Conservation (phyloP, 2,329 filamentous ascomycete species). For the Xylaria sp. region DNA sequence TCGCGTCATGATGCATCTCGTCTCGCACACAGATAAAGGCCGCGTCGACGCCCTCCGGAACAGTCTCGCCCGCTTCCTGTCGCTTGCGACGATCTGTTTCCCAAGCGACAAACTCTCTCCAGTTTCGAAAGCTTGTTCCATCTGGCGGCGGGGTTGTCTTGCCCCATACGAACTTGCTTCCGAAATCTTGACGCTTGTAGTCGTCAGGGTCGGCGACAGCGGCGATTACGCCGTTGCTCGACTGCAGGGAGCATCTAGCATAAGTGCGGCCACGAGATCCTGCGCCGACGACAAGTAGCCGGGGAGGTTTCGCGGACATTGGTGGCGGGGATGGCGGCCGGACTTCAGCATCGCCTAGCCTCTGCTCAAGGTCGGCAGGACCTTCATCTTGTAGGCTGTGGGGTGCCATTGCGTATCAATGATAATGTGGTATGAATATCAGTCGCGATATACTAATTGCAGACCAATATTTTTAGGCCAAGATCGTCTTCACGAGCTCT, state of each 20-base stretch:
- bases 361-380: slow-evolving; percentile 45
- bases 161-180: slow-evolving; percentile 78
- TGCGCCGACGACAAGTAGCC: slow-evolving; percentile 83
- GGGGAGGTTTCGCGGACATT: slow-evolving; percentile 64
- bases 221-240: slow-evolving; percentile 74
- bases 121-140: slow-evolving; percentile 77
- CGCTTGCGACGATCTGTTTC: slow-evolving; percentile 71
- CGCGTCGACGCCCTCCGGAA: slow-evolving; percentile 69
- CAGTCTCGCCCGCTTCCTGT: slow-evolving; percentile 59
- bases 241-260: slow-evolving; percentile 72
- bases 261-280: slow-evolving; percentile 83
- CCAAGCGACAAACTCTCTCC: slow-evolving; percentile 80
- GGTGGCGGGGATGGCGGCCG: slow-evolving; percentile 55
- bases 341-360: slow-evolving; percentile 41
- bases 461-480: not conserved
- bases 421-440: slow-evolving; percentile 2
- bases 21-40: slow-evolving; percentile 79
- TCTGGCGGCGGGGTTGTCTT: slow-evolving; percentile 60
- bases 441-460: not conserved
- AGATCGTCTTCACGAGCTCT: not conserved
- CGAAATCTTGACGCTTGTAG: slow-evolving; percentile 80
- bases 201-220: slow-evolving; percentile 84
- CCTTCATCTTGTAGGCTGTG: slow-evolving; percentile 47
- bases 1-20: slow-evolving; percentile 85
- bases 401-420: slow-evolving; percentile 44